Evolutionary conservation across 192 early-diverging fungal genomes (phyloP).

Genomic region (Physocladia obscura): DNA sequence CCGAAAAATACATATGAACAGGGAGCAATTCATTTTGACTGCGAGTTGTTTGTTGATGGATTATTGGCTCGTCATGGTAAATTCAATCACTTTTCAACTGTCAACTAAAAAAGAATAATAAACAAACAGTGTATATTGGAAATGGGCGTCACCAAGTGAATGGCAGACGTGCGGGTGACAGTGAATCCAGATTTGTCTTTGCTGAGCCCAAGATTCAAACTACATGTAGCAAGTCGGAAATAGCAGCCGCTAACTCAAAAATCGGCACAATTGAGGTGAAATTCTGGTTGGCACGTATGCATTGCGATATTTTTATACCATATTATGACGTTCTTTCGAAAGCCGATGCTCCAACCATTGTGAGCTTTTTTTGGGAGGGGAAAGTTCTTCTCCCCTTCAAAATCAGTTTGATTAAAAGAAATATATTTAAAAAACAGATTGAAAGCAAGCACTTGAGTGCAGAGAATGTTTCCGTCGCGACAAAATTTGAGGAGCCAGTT

Average conservation of each 20-base stretch:
- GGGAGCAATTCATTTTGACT: not conserved
- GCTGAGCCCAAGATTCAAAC: not conserved
- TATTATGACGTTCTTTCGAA: not conserved
- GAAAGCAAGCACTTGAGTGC: not conserved
- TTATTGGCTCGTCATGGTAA: not conserved
- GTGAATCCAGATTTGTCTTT: not conserved
- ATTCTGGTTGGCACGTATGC: not conserved
- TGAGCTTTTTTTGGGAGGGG: not conserved
- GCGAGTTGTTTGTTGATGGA: not conserved
- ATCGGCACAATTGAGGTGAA: not conserved
- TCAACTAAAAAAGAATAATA: no score
- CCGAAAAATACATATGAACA: not conserved
- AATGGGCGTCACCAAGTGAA: not conserved
- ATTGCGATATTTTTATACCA: not conserved
- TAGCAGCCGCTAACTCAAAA: not conserved
- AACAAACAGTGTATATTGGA: not conserved
- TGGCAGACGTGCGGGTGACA: not conserved
- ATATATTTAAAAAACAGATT: not conserved
- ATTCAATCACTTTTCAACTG: not conserved
- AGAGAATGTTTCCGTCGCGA: no score
- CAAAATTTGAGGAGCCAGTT: no score
- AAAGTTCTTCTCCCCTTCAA: not conserved
- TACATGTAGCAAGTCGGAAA: no score
- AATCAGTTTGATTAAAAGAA: no score
- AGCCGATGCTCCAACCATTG: not conserved